Conservation (phyloP, 2,329 filamentous ascomycete genomes). For the Pestalotiopsis sp. region DNA sequence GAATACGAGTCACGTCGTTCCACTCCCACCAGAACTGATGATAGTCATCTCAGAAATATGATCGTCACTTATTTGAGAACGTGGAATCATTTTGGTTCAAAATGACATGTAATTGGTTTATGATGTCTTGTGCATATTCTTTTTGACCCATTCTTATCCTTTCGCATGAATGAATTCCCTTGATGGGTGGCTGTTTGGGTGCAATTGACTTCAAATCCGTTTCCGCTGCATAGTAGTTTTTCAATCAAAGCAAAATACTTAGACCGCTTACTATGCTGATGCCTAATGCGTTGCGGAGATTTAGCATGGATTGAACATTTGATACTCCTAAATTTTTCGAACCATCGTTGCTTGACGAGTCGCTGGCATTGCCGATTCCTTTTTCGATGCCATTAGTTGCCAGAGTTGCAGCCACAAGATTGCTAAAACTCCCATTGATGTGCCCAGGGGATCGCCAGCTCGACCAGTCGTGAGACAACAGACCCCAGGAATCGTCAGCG, state of each 20-base stretch:
- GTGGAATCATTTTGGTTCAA: too few species aligned
- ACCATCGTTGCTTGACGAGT: neutral
- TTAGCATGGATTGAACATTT: neutral
- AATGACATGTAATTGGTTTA: too few species aligned
- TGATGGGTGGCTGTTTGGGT: neutral
- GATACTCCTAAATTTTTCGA: neutral
- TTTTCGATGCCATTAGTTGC: slow-evolving; percentile 18
- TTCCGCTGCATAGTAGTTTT: neutral
- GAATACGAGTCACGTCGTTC: too few species aligned
- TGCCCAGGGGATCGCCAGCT: slow-evolving; percentile 47
- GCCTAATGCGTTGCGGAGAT: neutral
- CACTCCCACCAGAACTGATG: neutral
- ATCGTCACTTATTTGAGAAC: too few species aligned
- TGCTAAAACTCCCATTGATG: slow-evolving; percentile 37
- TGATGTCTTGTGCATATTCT: too few species aligned
- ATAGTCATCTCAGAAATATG: neutral
- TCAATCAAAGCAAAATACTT: too few species aligned
- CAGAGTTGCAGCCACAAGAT: slow-evolving; percentile 34
- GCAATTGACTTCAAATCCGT: neutral
- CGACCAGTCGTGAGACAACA: slow-evolving; percentile 56
- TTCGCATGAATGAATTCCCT: too few species aligned
- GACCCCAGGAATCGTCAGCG: slow-evolving; percentile 59
- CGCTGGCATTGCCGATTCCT: neutral
- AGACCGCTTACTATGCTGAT: neutral
- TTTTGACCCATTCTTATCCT: too few species aligned